A percentile compares a stretch with the other conserved stretches of the same genome.
Conservation (phyloP, 2,329 filamentous ascomycete genomes). For the Apiospora koreana region DNA sequence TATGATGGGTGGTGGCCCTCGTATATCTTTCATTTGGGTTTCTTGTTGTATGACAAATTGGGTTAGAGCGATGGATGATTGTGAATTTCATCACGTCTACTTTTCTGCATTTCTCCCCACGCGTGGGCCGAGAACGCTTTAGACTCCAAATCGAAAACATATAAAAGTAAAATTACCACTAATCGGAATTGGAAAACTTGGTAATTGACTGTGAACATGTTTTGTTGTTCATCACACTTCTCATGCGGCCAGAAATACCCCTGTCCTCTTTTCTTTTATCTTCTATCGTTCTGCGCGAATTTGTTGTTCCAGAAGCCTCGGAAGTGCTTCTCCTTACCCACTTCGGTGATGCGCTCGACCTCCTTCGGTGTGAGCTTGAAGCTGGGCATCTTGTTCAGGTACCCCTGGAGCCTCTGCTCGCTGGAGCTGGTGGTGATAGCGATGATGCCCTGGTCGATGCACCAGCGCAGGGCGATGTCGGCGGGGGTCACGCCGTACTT, state of each 20-base stretch:
- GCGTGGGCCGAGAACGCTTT: no score
- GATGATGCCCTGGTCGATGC: slow-evolving; percentile 60
- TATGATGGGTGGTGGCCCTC: slow-evolving; percentile 37
- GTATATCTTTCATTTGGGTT: background rate
- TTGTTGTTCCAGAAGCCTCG: slow-evolving; percentile 58
- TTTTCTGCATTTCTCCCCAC: no score
- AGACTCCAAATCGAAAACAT: no score
- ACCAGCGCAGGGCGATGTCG: slow-evolving; percentile 61
- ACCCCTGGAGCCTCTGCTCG: slow-evolving; percentile 58
- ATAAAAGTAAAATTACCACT: no score
- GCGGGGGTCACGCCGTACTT: slow-evolving; percentile 61
- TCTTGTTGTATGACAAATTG: background rate
- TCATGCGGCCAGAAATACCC: no score
- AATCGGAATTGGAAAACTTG: no score
- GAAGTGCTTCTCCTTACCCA: slow-evolving; percentile 62
- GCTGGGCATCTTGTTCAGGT: slow-evolving; percentile 47
- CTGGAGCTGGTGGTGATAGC: slow-evolving; percentile 62
- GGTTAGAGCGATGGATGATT: background rate
- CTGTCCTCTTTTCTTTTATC: slow-evolving; percentile 14
- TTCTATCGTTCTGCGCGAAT: slow-evolving; percentile 53
- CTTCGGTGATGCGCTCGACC: slow-evolving; percentile 54
- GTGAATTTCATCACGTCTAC: background rate
- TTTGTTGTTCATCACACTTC: no score
- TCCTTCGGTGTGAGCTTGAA: slow-evolving; percentile 64
- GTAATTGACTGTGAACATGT: background rate